Evolutionary conservation across 2,329 filamentous ascomycete species (phyloP).

Genomic region (Sporothrix protearum): DNA sequence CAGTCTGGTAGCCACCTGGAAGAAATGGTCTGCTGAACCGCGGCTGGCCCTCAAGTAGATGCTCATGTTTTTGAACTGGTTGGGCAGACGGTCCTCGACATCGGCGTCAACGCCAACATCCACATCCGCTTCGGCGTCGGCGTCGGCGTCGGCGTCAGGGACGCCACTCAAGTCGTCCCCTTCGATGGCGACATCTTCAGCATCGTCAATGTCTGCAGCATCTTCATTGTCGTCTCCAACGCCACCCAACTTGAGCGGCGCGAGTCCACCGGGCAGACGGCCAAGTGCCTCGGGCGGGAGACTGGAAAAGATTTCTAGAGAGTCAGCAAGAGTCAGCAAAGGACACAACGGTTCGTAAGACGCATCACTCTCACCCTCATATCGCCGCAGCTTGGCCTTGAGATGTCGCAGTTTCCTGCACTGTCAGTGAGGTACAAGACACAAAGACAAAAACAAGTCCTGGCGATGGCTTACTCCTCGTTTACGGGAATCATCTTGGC

Average conservation of each 20-base stretch:
- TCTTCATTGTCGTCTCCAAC: neutral
- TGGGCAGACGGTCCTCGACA: constrained; percentile 16
- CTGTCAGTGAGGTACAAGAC: neutral
- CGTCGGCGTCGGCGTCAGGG: neutral
- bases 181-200: neutral
- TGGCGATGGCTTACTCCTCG: constrained; percentile 22
- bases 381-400: constrained; percentile 23
- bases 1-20: constrained; percentile 38
- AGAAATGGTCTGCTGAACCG: constrained; percentile 40
- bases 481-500: constrained; percentile 28
- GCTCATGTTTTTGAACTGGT: constrained; percentile 28
- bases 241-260: neutral
- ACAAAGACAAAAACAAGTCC: too few relatives aligned
- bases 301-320: constrained; percentile 19
- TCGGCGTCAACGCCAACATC: constrained; percentile 9
- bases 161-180: constrained; percentile 4
- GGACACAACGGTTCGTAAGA: too few relatives aligned
- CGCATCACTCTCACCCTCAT: constrained; percentile 21
- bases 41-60: constrained; percentile 34
- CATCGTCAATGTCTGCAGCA: neutral
- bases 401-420: constrained; percentile 23
- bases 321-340: neutral
- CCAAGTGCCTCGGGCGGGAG: constrained; percentile 5
- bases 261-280: neutral
- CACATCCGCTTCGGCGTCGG: neutral